phyloP scores from a whole-genome alignment of 2,329 filamentous ascomycete species.

The Pestalotiopsis sp. region DNA sequence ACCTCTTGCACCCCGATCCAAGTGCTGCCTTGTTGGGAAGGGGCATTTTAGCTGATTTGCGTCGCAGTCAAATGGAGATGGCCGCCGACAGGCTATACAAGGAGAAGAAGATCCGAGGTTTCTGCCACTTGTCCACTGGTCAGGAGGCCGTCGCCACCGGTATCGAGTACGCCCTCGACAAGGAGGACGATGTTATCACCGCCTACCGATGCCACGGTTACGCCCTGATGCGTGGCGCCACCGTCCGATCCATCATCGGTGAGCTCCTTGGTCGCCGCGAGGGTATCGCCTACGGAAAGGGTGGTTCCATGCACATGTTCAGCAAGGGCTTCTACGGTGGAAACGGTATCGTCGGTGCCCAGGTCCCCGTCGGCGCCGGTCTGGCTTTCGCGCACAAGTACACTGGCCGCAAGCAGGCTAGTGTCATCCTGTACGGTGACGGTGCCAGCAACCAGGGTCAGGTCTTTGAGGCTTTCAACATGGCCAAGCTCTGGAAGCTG shows the following conservation, averaged over 20 bases:
- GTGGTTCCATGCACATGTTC: slow-evolving; percentile 99
- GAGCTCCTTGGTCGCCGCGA: slow-evolving; percentile 93
- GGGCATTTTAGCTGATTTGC: background rate
- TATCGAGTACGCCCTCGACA: slow-evolving; percentile 94
- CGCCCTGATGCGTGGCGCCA: slow-evolving; percentile 91
- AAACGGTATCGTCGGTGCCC: slow-evolving; percentile 98
- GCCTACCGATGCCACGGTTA: slow-evolving; percentile 99
- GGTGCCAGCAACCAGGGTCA: slow-evolving; percentile 99
- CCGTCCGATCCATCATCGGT: slow-evolving; percentile 90
- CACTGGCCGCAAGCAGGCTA: slow-evolving; percentile 80
- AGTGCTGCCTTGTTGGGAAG: slow-evolving; percentile 2
- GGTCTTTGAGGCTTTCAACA: slow-evolving; percentile 99
- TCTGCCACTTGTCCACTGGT: slow-evolving; percentile 97
- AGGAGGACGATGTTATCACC: slow-evolving; percentile 92
- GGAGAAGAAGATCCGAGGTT: slow-evolving; percentile 99
- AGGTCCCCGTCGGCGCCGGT: slow-evolving; percentile 95
- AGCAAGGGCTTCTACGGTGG: slow-evolving; percentile 96
- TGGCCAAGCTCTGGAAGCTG: slow-evolving; percentile 99
- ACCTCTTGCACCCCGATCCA: slow-evolving; percentile 5
- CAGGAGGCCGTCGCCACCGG: slow-evolving; percentile 97
- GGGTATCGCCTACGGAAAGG: slow-evolving; percentile 98
- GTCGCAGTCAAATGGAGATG: slow-evolving; percentile 95
- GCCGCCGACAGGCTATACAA: slow-evolving; percentile 98
- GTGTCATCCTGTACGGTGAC: slow-evolving; percentile 92
- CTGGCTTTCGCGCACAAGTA: slow-evolving; percentile 98